These are phyloP conservation scores for Gossypium arboreum DNA, from an alignment of 345 rosid genomes.

Conservation along the genomic window DNA sequence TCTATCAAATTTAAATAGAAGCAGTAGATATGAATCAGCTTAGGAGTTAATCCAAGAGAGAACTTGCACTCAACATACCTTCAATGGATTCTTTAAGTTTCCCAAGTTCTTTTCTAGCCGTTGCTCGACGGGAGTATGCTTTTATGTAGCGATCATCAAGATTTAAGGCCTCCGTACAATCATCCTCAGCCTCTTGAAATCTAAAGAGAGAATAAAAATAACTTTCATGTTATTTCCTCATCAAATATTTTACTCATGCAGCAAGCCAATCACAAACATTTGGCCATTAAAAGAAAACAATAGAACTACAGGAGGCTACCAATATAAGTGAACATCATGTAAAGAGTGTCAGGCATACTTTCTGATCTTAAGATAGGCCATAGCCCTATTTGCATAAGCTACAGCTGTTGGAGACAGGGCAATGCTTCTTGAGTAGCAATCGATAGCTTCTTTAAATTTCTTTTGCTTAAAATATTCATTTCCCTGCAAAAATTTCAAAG, in stretches of 20 bases:
- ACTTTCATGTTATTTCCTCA: not conserved
- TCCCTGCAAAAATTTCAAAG: conserved; percentile 42
- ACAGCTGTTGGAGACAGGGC: conserved; percentile 82
- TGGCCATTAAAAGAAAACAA: not conserved
- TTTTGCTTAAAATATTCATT: conserved; percentile 79
- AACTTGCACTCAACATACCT: conserved; percentile 37
- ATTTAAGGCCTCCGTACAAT: conserved; percentile 90
- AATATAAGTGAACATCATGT: not conserved
- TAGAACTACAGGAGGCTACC: not conserved
- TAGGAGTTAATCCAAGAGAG: not conserved
- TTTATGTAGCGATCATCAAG: conserved; percentile 84
- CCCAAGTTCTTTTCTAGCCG: conserved; percentile 76
- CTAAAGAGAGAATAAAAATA: conserved; percentile 29
- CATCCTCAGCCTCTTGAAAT: conserved; percentile 80
- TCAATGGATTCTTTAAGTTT: conserved; percentile 71
- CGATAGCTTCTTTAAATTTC: conserved; percentile 80
- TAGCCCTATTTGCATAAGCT: conserved; percentile 85
- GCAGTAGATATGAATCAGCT: not conserved
- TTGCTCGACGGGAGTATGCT: conserved; percentile 91
- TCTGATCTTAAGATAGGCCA: conserved; percentile 84
- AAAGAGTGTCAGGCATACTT: conserved; percentile 31
- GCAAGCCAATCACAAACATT: not conserved
- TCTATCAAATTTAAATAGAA: conserved; percentile 10
- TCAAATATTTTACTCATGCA: not conserved
- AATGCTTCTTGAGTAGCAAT: conserved; percentile 87